Evolutionary conservation across 2,329 filamentous ascomycete species (phyloP), one percentile per base, ranked within the genome.

Genomic region (Xylaria sp.): DNA sequence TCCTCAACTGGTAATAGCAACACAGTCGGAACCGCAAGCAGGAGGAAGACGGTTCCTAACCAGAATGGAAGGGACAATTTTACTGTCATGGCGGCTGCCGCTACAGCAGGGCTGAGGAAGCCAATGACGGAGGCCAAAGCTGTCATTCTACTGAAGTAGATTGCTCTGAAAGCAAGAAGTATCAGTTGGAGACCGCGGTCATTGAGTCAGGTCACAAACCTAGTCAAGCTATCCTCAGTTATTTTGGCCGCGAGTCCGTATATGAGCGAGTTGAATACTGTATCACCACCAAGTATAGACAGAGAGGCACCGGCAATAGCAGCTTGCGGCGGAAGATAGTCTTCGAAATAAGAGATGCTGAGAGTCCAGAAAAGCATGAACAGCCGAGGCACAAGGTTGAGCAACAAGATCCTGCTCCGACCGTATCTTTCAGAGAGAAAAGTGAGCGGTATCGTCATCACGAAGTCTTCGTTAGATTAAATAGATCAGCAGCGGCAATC

Each of bases 61-160:
- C 76, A 78, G 70, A 86, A 82, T 0, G 84, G 84, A 0, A 86
- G 76, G 78, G 82, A 83, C 1, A 86, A 73, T 0, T 79, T 71
- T 5, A 81, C 1, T 2, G 77, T 80, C 84, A 86, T 86, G 9
- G 82, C 82, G 1, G 80, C 80, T 0, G 83, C 82, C 6, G 84
- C 83, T 13, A 86, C 73, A 0, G 83, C 83, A 0, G 84, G 84
- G 0, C 84, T 84, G 2, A 84, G 77, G 18, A 85, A 78, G 1
- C 81, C 81, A 15, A 86, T 82, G 0, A 85, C 80, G 58, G 85
- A 85, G 2, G 84, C 80, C 6, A 85, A 75, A 2, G 84, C 84
- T 72, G 83, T 84, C 78, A 85, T 84, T 75, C 84, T 85, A 39
- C 84, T 84, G 72, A 86, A 86, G 72, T 84, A 85, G 1, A 83